phyloP scores from a whole-genome alignment of 306 rosid genomes.

The Prunus campanulata region DNA sequence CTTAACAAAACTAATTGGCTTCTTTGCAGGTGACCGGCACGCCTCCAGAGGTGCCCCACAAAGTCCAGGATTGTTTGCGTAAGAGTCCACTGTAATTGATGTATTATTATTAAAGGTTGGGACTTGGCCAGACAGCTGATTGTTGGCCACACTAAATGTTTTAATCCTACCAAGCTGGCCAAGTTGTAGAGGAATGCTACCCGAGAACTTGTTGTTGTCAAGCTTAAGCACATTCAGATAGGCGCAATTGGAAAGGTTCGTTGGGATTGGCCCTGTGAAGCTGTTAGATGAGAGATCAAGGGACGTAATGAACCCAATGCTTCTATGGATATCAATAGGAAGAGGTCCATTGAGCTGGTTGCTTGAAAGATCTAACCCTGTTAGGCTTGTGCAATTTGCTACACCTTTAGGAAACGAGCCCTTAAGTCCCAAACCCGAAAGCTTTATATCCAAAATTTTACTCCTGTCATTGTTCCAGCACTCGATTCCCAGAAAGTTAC shows the following conservation, averaged over 20 bases:
- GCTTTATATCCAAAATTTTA: too few relatives aligned
- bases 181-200: not conserved
- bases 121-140: not conserved
- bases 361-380: constrained; percentile 11
- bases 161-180: not conserved
- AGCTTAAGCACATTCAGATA: not conserved
- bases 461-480: too few relatives aligned
- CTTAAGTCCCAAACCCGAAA: constrained; percentile 4
- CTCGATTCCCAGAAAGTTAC: constrained; percentile 12
- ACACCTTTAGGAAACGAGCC: constrained; percentile 23
- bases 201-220: constrained; percentile 3
- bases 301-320: accelerated
- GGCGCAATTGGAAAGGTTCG: not conserved
- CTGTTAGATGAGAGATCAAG: constrained; percentile 28
- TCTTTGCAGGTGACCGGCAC: too few relatives aligned
- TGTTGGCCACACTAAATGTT: constrained; percentile 11
- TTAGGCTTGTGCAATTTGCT: constrained; percentile 3
- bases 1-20: not conserved
- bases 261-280: constrained; percentile 12
- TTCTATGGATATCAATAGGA: not conserved
- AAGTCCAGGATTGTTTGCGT: constrained; percentile 6
- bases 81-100: not conserved
- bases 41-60: too few relatives aligned
- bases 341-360: constrained; percentile 1
- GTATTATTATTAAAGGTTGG: not conserved